Evolutionary conservation across 2,329 filamentous ascomycete genomes (phyloP), one percentile per base, ranked within the genome.

Genomic region (Diaporthe sp.): DNA sequence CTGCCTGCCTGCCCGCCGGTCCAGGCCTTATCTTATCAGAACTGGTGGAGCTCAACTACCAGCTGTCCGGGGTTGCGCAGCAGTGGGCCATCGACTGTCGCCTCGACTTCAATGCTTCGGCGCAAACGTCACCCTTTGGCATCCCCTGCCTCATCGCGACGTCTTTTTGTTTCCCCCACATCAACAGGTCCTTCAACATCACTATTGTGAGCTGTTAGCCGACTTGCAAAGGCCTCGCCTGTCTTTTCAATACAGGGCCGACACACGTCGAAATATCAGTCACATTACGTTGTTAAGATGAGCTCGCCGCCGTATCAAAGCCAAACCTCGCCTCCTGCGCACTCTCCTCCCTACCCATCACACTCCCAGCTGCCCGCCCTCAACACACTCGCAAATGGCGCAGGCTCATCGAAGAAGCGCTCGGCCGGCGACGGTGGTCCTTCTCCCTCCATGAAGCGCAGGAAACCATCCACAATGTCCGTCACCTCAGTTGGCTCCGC

Each of bases 381-480:
- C 20, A 76, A 72, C 58, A 76, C 77, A 15, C 25, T 57, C 53
- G 42, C 70, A 34, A 76, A 76, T 63, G 72, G 67, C 10, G 20
- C 39, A 12, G 61, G 47, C 28, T 77, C 86, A 20, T 94, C 93
- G 84, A 94, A 93, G 82, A 92, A 92, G 77, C 87, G 88, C 63
- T 88, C 90, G 28, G 83, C 92, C 74, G 88, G 89, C 70, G 88
- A 89, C 72, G 85, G 87, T 13, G 87, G 87, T 49, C 85, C 87
- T 61, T 85, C 84, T 3, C 87, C 86, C 0, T 82, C 86, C 22
- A 83, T 87, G 63, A 95, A 95, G 82, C 92, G 93, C 63, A 92
- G 94, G 81, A 96, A 96, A 82, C 88, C 92, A 8, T 95, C 93
- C 17, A 89, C 84, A 77, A 86, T 92, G 78, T 92, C 92, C 4